Percentiles rank a stretch among this genome's conserved stretches.
Evolutionary conservation across 768 basidiomycete genomes (phyloP).

Genomic region (Suillus plorans): DNA sequence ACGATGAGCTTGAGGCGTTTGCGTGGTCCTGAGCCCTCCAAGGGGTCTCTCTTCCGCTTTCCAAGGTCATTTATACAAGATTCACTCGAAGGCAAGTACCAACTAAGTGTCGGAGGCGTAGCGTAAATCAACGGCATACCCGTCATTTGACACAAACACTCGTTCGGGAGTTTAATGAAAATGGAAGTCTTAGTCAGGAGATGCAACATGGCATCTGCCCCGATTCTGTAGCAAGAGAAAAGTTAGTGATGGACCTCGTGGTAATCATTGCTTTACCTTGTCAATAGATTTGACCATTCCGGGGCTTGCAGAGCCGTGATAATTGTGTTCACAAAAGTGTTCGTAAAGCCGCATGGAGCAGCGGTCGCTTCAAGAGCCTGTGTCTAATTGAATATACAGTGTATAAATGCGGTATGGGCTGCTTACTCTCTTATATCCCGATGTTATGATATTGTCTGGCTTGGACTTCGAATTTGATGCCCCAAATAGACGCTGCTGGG

Average conservation of each 20-base stretch:
- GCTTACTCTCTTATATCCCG: too few species aligned
- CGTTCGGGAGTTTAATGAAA: conserved; percentile 79
- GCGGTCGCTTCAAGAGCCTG: too few species aligned
- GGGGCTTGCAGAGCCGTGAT: conserved; percentile 25
- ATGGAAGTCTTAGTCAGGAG: conserved; percentile 73
- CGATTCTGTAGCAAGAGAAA: conserved; percentile 53
- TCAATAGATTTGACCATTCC: conserved; percentile 66
- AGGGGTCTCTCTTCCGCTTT: conserved; percentile 22
- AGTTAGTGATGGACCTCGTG: not conserved
- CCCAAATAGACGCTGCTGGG: too few species aligned
- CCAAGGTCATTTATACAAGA: conserved; percentile 10
- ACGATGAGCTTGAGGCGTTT: conserved; percentile 27
- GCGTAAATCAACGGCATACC: conserved; percentile 64
- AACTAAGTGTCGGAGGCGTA: conserved; percentile 22
- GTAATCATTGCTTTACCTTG: conserved; percentile 44
- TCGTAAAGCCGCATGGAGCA: too few species aligned
- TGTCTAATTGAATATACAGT: too few species aligned
- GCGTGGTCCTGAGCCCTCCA: conserved; percentile 18
- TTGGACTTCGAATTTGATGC: too few species aligned
- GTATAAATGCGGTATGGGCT: too few species aligned
- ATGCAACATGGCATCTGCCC: conserved; percentile 74
- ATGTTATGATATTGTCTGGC: too few species aligned
- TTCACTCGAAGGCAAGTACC: conserved; percentile 11
- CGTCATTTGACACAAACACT: conserved; percentile 80
- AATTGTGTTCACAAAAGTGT: too few species aligned